Base-by-base conservation (phyloP, 2,329 filamentous ascomycete genomes). In the Penicillium digitatum region DNA sequence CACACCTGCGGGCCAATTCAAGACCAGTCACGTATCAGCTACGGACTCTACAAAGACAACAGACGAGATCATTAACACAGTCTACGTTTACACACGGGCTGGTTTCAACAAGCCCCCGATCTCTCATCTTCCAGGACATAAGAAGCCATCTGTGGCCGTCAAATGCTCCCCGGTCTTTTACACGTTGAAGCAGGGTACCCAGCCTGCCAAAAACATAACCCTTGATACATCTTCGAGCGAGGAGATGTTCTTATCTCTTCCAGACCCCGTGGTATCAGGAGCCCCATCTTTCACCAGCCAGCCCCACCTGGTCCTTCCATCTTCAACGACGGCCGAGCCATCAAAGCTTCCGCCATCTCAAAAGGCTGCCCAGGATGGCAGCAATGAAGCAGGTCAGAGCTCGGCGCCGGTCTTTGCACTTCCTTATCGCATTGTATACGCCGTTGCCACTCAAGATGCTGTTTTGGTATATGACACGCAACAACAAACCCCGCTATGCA, bases 91-190 rank as follows among this genome's bases (percentile, higher is more conserved):
- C 73, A 96, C 93, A 0, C 82, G 94, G 65, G 94, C 92, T 29
- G 94, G 94, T 24, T 90, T 99, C 68, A 97, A 96, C 76, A 96
- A 95, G 71, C 91, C 94, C 1, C 94, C 94, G 2, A 88, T 97
- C 54, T 91, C 93, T 7, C 94, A 97, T 74, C 81, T 99, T 7
- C 94, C 94, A 0, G 94, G 94, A 1, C 93, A 97, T 74, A 99
- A 96, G 79, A 99, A 99, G 73, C 94, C 94, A 0, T 97, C 94
- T 0, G 90, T 99, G 11, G 94, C 92, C 1, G 90, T 99, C 56
- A 90, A 90, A 68, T 99, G 94, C 71, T 99, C 93, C 14, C 94
- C 94, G 0, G 76, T 95, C 24, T 87, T 89, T 64, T 99, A 97
- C 74, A 90, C 87, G 0, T 78, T 95, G 22, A 85, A 94, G 38